phyloP scores from a whole-genome alignment of 1,284 basidiomycete species.

The Austroboletus novae-zelandiae region DNA sequence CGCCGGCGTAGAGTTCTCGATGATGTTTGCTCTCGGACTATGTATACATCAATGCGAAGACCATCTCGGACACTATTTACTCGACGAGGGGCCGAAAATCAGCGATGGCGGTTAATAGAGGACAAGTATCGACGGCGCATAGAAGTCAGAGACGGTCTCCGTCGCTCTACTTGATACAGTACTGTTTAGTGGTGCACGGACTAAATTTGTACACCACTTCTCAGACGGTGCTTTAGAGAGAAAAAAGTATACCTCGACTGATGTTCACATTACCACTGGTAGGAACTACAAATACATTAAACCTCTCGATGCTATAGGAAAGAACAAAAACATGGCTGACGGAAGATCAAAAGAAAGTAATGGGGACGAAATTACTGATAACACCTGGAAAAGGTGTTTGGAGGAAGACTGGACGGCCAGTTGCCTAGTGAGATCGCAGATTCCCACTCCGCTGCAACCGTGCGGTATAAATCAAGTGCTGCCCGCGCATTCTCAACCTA shows the following conservation, averaged over 20 bases:
- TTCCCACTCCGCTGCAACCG: conserved; percentile 66
- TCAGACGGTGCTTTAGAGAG: not conserved
- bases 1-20: conserved; percentile 9
- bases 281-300: conserved; percentile 24
- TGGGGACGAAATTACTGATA: conserved; percentile 45
- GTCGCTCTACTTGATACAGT: not conserved
- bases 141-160: no score
- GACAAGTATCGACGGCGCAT: conserved; percentile 12
- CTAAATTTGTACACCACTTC: not conserved
- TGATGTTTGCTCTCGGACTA: conserved; percentile 8
- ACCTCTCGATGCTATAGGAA: conserved; percentile 12
- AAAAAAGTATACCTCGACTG: conserved; percentile 7
- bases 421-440: conserved; percentile 52
- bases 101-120: conserved; percentile 28
- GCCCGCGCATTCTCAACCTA: conserved; percentile 79
- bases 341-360: conserved; percentile 10
- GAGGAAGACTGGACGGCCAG: conserved; percentile 76
- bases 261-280: conserved; percentile 18
- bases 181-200: no score
- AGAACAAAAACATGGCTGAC: not conserved
- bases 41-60: conserved; percentile 11
- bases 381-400: conserved; percentile 74
- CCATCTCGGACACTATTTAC: conserved; percentile 26
- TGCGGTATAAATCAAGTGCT: conserved; percentile 73
- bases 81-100: conserved; percentile 27